These are phyloP conservation scores for Sugiyamaella lignohabitans DNA, from an alignment of 805 yeast genomes.

Conservation along the genomic window DNA sequence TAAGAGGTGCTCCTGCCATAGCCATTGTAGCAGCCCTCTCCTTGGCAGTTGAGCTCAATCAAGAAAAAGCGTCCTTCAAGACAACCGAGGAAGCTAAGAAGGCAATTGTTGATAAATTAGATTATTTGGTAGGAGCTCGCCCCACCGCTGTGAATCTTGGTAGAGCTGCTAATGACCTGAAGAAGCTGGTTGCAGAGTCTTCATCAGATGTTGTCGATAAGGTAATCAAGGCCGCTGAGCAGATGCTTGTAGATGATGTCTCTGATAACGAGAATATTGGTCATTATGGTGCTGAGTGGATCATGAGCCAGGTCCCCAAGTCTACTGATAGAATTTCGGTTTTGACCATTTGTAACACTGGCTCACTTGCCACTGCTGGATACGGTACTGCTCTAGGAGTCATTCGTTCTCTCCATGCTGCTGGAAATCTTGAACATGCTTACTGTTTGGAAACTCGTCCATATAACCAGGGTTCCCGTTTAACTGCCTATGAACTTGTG, in stretches of 20 bases:
- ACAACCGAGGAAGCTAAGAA: conserved; percentile 15
- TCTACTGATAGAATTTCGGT: conserved; percentile 62
- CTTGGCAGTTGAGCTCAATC: conserved; percentile 60
- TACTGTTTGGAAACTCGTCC: conserved; percentile 94
- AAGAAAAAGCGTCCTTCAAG: conserved; percentile 7
- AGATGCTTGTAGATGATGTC: conserved; percentile 68
- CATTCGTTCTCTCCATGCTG: conserved; percentile 56
- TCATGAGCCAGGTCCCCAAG: conserved; percentile 44
- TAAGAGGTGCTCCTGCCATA: conserved; percentile 97
- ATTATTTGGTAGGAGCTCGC: conserved; percentile 65
- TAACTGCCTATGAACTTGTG: conserved; percentile 85
- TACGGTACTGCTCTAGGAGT: conserved; percentile 97
- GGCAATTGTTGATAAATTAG: conserved; percentile 45
- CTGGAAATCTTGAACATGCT: conserved; percentile 56
- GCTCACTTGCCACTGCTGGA: conserved; percentile 94
- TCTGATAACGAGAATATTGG: conserved; percentile 76
- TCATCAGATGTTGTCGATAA: conserved; percentile 32
- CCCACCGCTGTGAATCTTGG: conserved; percentile 94
- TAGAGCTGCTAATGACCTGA: conserved; percentile 59
- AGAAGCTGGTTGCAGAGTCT: conserved; percentile 18
- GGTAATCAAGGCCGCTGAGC: conserved; percentile 34
- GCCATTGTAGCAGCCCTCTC: conserved; percentile 90
- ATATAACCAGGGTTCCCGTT: conserved; percentile 90
- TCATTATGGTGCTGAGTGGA: conserved; percentile 68
- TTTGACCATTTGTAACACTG: conserved; percentile 91